Conservation (phyloP, 225 moss, liverwort and hornwort species). For the Straminergon stramineum region DNA sequence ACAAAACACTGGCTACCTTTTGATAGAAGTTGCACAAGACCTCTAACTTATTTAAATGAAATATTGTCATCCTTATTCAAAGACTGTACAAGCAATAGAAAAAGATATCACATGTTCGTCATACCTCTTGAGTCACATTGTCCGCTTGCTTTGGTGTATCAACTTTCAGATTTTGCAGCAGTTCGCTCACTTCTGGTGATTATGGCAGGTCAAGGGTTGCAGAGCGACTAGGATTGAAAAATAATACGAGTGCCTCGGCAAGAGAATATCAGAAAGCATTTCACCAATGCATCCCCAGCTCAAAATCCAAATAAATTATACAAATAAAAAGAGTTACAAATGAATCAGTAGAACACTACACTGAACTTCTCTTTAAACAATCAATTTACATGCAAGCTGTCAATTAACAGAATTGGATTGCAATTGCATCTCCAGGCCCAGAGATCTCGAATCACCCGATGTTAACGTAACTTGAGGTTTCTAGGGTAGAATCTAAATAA, state of each 20-base stretch:
- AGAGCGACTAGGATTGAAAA: neutral
- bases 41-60: neutral
- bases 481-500: neutral
- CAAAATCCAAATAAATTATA: neutral
- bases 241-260: neutral
- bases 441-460: neutral
- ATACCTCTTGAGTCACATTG: conserved; percentile 55
- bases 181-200: conserved; percentile 93
- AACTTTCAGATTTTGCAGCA: conserved; percentile 88
- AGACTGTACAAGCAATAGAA: neutral
- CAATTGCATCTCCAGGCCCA: neutral
- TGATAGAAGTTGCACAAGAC: neutral
- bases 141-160: conserved; percentile 51
- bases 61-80: neutral
- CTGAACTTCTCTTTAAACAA: neutral
- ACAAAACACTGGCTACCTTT: neutral
- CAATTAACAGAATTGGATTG: neutral
- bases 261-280: neutral
- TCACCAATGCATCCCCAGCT: neutral
- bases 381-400: neutral
- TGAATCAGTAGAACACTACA: neutral
- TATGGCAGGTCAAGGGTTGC: conserved; percentile 23
- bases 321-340: neutral
- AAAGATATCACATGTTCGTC: neutral
- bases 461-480: neutral